Conservation (phyloP, 73 alveolate genomes). For the Paramecium bursaria region DNA sequence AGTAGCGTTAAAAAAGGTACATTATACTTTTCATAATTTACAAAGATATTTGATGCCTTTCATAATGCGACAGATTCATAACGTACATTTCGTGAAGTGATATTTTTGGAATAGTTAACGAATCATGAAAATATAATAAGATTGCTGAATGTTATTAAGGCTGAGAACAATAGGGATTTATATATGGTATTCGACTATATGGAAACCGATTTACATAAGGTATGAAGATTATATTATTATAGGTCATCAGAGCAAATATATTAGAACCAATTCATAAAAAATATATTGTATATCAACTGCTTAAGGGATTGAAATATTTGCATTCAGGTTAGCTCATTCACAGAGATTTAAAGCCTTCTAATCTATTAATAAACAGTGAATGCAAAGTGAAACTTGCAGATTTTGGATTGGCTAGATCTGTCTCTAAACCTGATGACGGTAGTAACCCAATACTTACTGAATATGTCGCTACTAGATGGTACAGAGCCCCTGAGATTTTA, state of each 20-base stretch:
- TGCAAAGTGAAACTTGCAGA: conserved; percentile 74
- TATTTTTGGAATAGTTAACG: conserved; percentile 76
- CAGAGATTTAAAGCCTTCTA: conserved; percentile 82
- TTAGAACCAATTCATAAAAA: conserved; percentile 75
- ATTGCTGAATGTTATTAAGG: conserved; percentile 79
- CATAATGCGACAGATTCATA: conserved; percentile 84
- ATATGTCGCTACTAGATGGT: conserved; percentile 95
- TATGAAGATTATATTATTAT: background rate
- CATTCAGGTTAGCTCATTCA: conserved; percentile 88
- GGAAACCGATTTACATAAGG: conserved; percentile 91
- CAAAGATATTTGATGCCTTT: conserved; percentile 80
- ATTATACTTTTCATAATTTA: conserved; percentile 46
- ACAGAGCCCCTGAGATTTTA: conserved; percentile 95
- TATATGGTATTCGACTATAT: conserved; percentile 85
- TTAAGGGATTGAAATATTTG: conserved; percentile 77
- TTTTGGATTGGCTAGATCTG: conserved; percentile 67
- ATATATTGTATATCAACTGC: conserved; percentile 74
- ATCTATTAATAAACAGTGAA: conserved; percentile 72
- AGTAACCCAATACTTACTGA: conserved; percentile 78
- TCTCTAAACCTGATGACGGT: conserved; percentile 57
- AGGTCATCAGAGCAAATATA: conserved; percentile 80
- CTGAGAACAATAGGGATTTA: conserved; percentile 88
- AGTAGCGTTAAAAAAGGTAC: conserved; percentile 90
- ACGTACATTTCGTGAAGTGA: conserved; percentile 84
- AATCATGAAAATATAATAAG: conserved; percentile 84